Base-by-base conservation (phyloP, 257 asterid genomes). In the Capsicum chinense region DNA sequence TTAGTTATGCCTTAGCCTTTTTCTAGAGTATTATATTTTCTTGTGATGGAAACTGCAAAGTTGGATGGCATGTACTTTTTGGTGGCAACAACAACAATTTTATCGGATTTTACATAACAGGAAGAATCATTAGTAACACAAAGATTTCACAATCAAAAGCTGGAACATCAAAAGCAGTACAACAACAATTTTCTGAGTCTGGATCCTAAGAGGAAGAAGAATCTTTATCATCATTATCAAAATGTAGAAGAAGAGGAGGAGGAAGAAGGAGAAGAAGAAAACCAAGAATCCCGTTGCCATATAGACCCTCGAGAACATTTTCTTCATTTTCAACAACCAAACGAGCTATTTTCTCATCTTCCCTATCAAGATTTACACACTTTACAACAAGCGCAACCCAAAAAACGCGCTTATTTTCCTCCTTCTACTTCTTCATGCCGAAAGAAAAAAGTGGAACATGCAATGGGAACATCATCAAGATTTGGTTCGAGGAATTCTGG, bases 201-300 rank as follows among this genome's bases (percentile, higher is more conserved):
- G 99, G 99, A 96, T 94, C 93, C 98, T 89, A 95, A 88, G 81
- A 90, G 87, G 90, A 90, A 90, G 71, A 63, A 21, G 37, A 85
- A 69, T 52, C 92, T 82, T 33, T 91, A 58, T 33, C 83, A 86
- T 57, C 92, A 54, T 66, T 86, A 84, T 73, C 93, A 84, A 52
- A 85, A 79, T 68, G 91, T 52, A 57, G 79, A 66, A 78, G 79
- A 64, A 50, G 56, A 79, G 63, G 90, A 21, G 48, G 85, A 86
- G 50, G 86, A 73, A 7, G 86, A 57, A 10, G 87, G 62, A 7
- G 90, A 83, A n/a, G 89, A 83, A 4, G 81, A 85, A n/a, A 66
- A 82, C 33, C 76, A 79, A 17, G 59, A 48, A 85, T 15, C 13
- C 62, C 33, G 50, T 14, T 50, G 57, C 48, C 59, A 42, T 81